Evolutionary conservation across 1,139 yeast species (phyloP), one percentile per base, ranked within the genome.

Genomic region (Protomyces macrosporus): DNA sequence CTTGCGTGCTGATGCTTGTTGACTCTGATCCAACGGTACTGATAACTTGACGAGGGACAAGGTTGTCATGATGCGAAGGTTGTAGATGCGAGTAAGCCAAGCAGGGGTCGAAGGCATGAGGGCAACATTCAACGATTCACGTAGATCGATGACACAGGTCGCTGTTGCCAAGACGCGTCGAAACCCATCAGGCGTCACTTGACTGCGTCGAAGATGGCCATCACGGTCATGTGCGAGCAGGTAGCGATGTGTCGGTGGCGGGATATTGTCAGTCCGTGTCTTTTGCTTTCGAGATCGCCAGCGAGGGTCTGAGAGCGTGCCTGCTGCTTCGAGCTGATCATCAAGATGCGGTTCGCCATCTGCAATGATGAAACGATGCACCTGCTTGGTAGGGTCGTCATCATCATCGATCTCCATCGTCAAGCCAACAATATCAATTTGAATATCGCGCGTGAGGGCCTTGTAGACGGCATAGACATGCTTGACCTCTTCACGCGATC

Each of bases 401-500:
- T 7, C 3, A 1, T 39, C 42, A 14, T 39, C 42, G 6, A 39
- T 39, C 12, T 58, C 52, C 16, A 58, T 37, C 42, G 54, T 58
- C 42, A 58, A 30, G 9, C 35, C 42, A 4, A 51, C 51, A 4
- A 58, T 52, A 40, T 58, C 62, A 34, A 58, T 42, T 39, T 52
- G 35, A 23, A 58, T 45, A 40, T 58, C 62, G 4, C 62, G 34
- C 23, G 62, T 58, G 52, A 58, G 45, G 40, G 42, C 53, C 39
- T 58, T 40, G 53, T 58, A 58, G 23, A 58, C 62, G 7, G 62
- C 62, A 42, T 58, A 58, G 42, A 52, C 45, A n/a, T 37, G 16
- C 52, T 58, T 58, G 16, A 58, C 34, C 9, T 16, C 14, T 33
- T 58, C 62, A 10, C 62, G 48, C 5, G 48, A 42, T 5, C 48